Conservation (phyloP, 768 basidiomycete genomes). For the Termitomyces sp. region DNA sequence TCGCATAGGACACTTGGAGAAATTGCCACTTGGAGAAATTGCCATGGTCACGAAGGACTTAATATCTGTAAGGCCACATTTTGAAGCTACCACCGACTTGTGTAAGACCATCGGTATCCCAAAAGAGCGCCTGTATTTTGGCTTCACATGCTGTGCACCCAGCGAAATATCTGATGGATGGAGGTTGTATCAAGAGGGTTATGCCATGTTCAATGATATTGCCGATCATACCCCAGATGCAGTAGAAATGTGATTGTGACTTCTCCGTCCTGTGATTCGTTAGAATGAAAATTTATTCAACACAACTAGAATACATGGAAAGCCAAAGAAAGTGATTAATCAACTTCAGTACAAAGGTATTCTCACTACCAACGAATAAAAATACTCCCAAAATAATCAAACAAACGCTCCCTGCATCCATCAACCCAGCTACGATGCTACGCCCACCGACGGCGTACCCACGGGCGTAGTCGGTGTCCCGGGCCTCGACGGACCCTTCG, state of each 20-base stretch:
- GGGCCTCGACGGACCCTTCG: conserved; percentile 14
- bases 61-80: not conserved
- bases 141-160: not conserved
- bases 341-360: too few relatives aligned
- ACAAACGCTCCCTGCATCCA: not conserved
- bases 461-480: conserved; percentile 8
- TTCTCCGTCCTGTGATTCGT: too few relatives aligned
- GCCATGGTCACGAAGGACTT: conserved; percentile 1
- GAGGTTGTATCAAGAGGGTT: not conserved
- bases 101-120: not conserved
- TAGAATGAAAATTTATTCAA: too few relatives aligned
- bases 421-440: not conserved
- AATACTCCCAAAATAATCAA: not conserved
- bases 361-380: not conserved
- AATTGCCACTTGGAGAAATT: conserved; percentile 6
- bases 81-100: not conserved
- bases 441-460: not conserved
- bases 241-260: too few relatives aligned
- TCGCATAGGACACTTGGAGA: conserved; percentile 4
- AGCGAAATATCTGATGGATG: conserved; percentile 2
- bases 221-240: too few relatives aligned
- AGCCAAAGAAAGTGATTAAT: too few relatives aligned
- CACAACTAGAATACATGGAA: too few relatives aligned
- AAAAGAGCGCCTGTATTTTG: not conserved
- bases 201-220: too few relatives aligned